Percentiles rank a stretch among this genome's conserved stretches.
Conservation (phyloP, 805 yeast species). For the Starmerella vitae region DNA sequence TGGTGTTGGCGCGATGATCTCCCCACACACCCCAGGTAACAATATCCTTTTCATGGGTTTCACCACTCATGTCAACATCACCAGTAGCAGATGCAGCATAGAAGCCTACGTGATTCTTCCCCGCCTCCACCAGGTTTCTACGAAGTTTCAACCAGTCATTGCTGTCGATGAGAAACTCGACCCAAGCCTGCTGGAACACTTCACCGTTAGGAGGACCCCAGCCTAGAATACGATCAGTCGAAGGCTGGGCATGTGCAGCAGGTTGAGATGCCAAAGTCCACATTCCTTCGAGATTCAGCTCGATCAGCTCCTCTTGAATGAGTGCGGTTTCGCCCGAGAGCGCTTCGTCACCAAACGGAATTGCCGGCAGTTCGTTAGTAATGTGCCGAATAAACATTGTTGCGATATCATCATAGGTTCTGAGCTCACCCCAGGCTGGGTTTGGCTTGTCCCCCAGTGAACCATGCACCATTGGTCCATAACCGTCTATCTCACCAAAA, state of each 20-base stretch:
- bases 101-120: slow-evolving; percentile 46
- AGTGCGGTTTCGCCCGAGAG: slow-evolving; percentile 80
- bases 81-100: slow-evolving; percentile 50
- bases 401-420: slow-evolving; percentile 43
- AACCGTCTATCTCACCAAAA: slow-evolving; percentile 95
- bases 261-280: slow-evolving; percentile 95
- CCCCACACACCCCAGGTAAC: slow-evolving; percentile 98
- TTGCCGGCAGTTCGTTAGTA: slow-evolving; percentile 55
- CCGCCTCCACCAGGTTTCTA: slow-evolving; percentile 1
- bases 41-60: slow-evolving; percentile 47
- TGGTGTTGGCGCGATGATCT: slow-evolving; percentile 70
- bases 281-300: slow-evolving; percentile 57
- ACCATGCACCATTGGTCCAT: slow-evolving; percentile 74
- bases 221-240: slow-evolving; percentile 81
- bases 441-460: slow-evolving; percentile 53
- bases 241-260: slow-evolving; percentile 63
- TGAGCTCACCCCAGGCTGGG: slow-evolving; percentile 72
- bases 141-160: slow-evolving; percentile 44
- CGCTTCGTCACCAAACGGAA: slow-evolving; percentile 89
- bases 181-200: slow-evolving; percentile 85
- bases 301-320: slow-evolving; percentile 80
- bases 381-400: slow-evolving; percentile 58
- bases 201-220: slow-evolving; percentile 93
- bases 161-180: slow-evolving; percentile 73
- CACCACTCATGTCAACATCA: slow-evolving; percentile 43